Conservation (phyloP, 345 rosid species). For the Sisymbrium altissimum region DNA sequence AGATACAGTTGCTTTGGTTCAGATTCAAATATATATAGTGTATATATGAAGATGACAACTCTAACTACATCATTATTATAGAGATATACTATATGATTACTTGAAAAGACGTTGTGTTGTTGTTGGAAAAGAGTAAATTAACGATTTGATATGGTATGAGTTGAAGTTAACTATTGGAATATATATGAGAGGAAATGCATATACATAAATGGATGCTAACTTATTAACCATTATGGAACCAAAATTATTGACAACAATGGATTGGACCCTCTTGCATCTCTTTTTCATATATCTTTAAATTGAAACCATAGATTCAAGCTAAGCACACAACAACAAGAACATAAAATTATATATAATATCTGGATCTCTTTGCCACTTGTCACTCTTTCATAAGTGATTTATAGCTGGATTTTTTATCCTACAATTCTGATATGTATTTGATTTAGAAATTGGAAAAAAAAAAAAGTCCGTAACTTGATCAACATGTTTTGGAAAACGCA, state of each 20-base stretch:
- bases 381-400: conserved; percentile 23
- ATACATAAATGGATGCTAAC: conserved; percentile 25
- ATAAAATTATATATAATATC: conserved; percentile 26
- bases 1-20: background rate
- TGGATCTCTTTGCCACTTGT: conserved; percentile 27
- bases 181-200: conserved; percentile 3
- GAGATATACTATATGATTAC: background rate
- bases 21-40: background rate
- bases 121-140: background rate
- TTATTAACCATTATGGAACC: conserved; percentile 35
- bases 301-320: conserved; percentile 49
- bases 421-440: background rate
- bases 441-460: background rate
- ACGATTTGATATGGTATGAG: conserved; percentile 27
- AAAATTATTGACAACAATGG: conserved; percentile 30
- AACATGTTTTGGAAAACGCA: background rate
- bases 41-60: too few relatives aligned
- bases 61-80: too few relatives aligned
- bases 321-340: conserved; percentile 35
- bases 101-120: background rate
- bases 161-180: conserved; percentile 6
- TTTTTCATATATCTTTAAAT: conserved; percentile 49
- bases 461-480: background rate
- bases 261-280: conserved; percentile 38
- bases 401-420: conserved; percentile 18